phyloP scores from a whole-genome alignment of 805 yeast species.

The Schwanniomyces polymorphus region DNA sequence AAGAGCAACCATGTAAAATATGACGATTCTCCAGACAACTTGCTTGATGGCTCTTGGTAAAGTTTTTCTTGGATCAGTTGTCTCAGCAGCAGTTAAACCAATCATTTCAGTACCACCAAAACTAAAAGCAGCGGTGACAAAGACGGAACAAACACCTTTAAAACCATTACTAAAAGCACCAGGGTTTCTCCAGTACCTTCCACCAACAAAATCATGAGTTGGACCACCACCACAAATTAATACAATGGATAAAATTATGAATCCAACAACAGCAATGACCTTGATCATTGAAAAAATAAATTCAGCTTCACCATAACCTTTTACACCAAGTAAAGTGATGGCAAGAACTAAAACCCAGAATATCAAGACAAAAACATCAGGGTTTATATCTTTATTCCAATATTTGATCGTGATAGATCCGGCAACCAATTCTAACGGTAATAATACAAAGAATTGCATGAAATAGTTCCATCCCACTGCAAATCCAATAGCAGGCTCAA shows the following conservation, averaged over 20 bases:
- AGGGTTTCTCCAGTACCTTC: constrained; percentile 8
- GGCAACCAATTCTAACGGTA: constrained; percentile 4
- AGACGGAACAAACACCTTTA: constrained; percentile 34
- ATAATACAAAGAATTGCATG: constrained; percentile 4
- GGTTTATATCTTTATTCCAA: constrained; percentile 8
- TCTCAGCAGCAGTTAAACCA: constrained; percentile 12
- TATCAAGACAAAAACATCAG: constrained; percentile 8
- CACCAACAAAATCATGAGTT: constrained; percentile 5
- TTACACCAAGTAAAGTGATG: constrained; percentile 6
- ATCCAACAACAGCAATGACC: constrained; percentile 3
- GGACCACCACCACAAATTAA: constrained; percentile 9
- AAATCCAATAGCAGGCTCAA: constrained; percentile 63
- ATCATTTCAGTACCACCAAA: constrained; percentile 8
- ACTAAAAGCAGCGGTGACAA: constrained; percentile 40
- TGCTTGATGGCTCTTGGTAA: constrained; percentile 22
- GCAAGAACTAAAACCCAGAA: constrained; percentile 3
- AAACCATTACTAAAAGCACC: constrained; percentile 28
- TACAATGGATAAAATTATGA: constrained; percentile 23
- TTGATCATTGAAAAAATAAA: constrained; percentile 5
- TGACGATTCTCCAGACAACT: constrained; percentile 20
- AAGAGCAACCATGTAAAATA: constrained; percentile 20
- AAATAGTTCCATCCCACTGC: constrained; percentile 33
- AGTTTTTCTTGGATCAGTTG: constrained; percentile 21
- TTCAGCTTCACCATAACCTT: constrained; percentile 9
- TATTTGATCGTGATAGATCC: constrained; percentile 6